phyloP scores from a whole-genome alignment of 2,329 filamentous ascomycete genomes.

The Pseudopyricularia cyperi region DNA sequence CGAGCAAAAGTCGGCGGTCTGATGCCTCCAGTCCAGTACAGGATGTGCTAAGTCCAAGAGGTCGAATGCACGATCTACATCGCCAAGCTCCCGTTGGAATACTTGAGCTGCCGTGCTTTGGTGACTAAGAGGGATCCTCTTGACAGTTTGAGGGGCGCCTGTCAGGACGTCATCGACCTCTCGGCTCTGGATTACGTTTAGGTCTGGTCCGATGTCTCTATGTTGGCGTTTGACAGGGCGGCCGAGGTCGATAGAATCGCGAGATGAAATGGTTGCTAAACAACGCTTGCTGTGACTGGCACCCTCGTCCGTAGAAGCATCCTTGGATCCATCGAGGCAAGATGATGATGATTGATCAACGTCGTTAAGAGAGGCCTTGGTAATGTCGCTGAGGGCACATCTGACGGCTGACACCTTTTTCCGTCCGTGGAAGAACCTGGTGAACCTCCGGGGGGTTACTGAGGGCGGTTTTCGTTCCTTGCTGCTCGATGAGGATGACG shows the following conservation, averaged over 20 bases:
- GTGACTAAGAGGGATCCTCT: constrained; percentile 11
- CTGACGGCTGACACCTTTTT: constrained; percentile 23
- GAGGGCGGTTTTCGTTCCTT: constrained; percentile 37
- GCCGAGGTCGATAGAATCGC: not conserved
- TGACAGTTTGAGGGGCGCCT: not conserved
- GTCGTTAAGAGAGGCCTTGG: constrained; percentile 23
- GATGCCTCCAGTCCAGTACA: constrained; percentile 23
- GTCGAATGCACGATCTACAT: constrained; percentile 9
- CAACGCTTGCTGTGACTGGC: not conserved
- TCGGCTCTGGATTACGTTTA: constrained; percentile 8
- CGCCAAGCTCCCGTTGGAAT: constrained; percentile 24
- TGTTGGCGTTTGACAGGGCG: not conserved
- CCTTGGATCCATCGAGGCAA: not conserved
- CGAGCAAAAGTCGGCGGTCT: constrained; percentile 26
- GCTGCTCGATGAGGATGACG: constrained; percentile 10
- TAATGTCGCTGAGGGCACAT: constrained; percentile 26
- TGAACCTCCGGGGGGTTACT: constrained; percentile 41
- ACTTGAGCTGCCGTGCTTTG: constrained; percentile 25
- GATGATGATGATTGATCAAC: not conserved
- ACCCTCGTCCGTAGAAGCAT: not conserved
- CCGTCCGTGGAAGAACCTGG: constrained; percentile 37
- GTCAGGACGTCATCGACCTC: not conserved
- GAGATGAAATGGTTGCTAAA: not conserved
- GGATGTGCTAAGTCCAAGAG: constrained; percentile 21
- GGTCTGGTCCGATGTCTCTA: constrained; percentile 5